These are phyloP conservation scores for Durotheca rogersii DNA, from an alignment of 495 filamentous ascomycete genomes.

Conservation along the genomic window DNA sequence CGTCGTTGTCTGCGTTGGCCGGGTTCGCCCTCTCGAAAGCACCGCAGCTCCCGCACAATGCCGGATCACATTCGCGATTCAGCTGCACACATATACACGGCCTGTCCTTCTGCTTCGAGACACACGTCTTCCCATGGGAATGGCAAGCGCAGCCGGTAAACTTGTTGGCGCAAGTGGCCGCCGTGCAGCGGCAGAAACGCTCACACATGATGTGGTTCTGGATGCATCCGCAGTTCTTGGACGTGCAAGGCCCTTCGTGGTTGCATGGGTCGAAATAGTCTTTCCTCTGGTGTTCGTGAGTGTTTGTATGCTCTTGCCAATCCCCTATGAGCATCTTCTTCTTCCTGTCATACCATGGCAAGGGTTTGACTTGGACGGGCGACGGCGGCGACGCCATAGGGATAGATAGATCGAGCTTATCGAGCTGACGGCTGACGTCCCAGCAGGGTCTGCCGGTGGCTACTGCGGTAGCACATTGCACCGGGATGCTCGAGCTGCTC, in stretches of 20 bases:
- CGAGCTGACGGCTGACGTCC: constrained; percentile 51
- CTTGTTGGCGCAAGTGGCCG: constrained; percentile 58
- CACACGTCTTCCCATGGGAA: constrained; percentile 52
- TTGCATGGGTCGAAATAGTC: constrained; percentile 46
- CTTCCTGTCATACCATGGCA: constrained; percentile 50
- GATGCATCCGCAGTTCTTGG: constrained; percentile 56
- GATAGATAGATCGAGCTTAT: constrained; percentile 38
- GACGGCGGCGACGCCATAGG: constrained; percentile 26
- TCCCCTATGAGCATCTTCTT: constrained; percentile 49
- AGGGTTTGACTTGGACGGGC: constrained; percentile 35
- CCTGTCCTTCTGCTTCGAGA: constrained; percentile 47
- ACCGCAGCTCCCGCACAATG: constrained; percentile 66
- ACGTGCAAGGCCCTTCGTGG: constrained; percentile 49
- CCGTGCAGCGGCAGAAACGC: constrained; percentile 62
- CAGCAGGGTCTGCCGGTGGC: constrained; percentile 50
- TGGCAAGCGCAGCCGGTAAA: constrained; percentile 68
- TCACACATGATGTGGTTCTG: constrained; percentile 61
- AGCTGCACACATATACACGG: constrained; percentile 60
- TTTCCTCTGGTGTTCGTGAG: constrained; percentile 46
- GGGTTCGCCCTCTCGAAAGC: constrained; percentile 63
- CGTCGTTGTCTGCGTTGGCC: constrained; percentile 55
- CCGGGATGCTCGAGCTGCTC: constrained; percentile 37
- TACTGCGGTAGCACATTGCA: constrained; percentile 46
- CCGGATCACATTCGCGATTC: constrained; percentile 71
- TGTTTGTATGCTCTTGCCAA: constrained; percentile 49